Conservation (phyloP, 2,329 filamentous ascomycete species). For the Colletotrichum brevisporum region DNA sequence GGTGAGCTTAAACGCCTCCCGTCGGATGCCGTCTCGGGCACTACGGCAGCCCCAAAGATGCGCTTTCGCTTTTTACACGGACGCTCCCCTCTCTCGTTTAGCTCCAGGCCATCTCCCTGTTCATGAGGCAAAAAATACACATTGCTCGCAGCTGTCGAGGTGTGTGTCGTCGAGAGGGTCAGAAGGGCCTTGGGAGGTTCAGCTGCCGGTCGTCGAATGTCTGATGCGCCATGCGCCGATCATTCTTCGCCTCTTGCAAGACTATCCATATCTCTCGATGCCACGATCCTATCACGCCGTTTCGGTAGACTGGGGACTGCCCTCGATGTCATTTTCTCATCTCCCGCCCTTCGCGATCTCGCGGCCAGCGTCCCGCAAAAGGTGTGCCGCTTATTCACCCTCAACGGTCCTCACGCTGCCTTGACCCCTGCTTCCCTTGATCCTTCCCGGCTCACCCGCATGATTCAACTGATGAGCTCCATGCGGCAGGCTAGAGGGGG, state of each 20-base stretch:
- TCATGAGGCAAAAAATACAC: constrained; percentile 19
- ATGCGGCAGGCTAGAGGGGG: constrained; percentile 8
- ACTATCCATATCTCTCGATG: constrained; percentile 1
- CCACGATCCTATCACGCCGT: constrained; percentile 15
- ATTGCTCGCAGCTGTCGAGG: constrained; percentile 1
- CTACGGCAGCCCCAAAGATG: constrained; percentile 10
- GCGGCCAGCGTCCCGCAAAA: neutral
- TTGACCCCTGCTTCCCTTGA: neutral
- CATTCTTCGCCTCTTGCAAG: constrained; percentile 2
- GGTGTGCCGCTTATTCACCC: neutral
- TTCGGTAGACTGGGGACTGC: constrained; percentile 26
- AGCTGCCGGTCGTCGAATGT: constrained; percentile 27
- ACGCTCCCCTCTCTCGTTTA: constrained; percentile 24
- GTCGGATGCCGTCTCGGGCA: constrained; percentile 26
- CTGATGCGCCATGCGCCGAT: constrained; percentile 23
- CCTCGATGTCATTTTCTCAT: neutral
- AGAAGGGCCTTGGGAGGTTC: constrained; percentile 13
- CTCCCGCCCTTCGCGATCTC: neutral
- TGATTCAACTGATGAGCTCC: constrained; percentile 26
- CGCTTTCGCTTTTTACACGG: constrained; percentile 28
- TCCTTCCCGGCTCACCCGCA: constrained; percentile 18
- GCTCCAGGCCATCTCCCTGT: constrained; percentile 26
- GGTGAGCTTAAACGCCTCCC: constrained; percentile 22
- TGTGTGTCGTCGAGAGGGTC: constrained; percentile 9
- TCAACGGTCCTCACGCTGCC: neutral